Conservation (phyloP, 495 filamentous ascomycete species). For the Xylaria grammica region DNA sequence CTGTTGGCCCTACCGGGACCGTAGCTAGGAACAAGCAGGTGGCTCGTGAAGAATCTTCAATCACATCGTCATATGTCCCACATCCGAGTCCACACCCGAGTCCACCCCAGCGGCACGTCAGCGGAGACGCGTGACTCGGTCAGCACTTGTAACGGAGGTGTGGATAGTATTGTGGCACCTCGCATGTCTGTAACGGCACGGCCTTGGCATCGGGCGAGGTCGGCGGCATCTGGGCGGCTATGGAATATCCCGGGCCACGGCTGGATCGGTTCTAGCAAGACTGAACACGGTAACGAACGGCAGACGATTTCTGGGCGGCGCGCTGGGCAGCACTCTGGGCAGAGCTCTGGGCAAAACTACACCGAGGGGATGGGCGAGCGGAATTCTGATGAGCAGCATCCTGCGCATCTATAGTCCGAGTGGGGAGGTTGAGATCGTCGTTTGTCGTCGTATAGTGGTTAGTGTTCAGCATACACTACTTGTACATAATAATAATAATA, state of each 20-base stretch:
- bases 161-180: slow-evolving; percentile 8
- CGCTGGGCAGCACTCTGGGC: too few relatives aligned
- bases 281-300: neutral
- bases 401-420: neutral
- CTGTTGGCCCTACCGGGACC: neutral
- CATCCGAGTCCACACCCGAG: slow-evolving; percentile 14
- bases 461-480: too few relatives aligned
- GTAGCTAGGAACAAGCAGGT: slow-evolving; percentile 11
- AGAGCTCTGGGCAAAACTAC: too few relatives aligned
- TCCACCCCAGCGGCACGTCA: slow-evolving; percentile 14
- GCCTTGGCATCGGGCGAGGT: slow-evolving; percentile 1
- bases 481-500: too few relatives aligned
- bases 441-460: too few relatives aligned
- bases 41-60: slow-evolving; percentile 22
- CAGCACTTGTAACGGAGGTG: slow-evolving; percentile 16
- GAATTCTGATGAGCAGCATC: neutral
- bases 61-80: slow-evolving; percentile 17
- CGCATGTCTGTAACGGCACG: slow-evolving; percentile 7
- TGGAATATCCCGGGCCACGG: neutral
- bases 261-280: neutral
- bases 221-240: too few relatives aligned
- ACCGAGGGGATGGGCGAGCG: neutral
- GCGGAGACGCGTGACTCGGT: slow-evolving; percentile 19
- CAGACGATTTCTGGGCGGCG: neutral
- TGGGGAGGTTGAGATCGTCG: neutral